Conservation (phyloP, 208 protist genomes). For the Angomonas ambiguus region DNA sequence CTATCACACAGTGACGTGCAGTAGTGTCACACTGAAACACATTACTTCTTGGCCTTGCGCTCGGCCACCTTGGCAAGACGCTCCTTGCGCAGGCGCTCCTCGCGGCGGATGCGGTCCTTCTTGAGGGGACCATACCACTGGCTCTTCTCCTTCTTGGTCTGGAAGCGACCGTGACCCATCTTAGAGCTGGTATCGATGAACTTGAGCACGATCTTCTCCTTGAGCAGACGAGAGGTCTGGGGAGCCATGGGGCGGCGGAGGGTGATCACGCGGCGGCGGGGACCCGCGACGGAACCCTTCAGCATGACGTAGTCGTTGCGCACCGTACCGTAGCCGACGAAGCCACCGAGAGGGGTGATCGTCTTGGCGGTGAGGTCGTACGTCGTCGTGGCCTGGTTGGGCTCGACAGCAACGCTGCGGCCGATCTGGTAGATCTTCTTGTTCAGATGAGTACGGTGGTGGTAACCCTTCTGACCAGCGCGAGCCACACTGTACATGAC, state of each 20-base stretch:
- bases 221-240: conserved; percentile 76
- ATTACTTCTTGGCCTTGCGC: conserved; percentile 50
- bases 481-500: conserved; percentile 97
- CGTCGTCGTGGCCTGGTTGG: conserved; percentile 92
- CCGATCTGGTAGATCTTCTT: conserved; percentile 99
- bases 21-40: conserved; percentile 60
- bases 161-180: conserved; percentile 99
- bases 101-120: conserved; percentile 86
- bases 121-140: conserved; percentile 96
- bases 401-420: conserved; percentile 66
- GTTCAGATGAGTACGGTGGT: conserved; percentile 99
- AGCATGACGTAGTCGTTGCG: conserved; percentile 98
- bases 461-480: conserved; percentile 99
- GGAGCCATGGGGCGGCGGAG: conserved; percentile 96
- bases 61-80: conserved; percentile 70
- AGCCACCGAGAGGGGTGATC: conserved; percentile 99
- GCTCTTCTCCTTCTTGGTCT: conserved; percentile 97
- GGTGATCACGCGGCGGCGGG: conserved; percentile 97
- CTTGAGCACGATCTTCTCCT: conserved; percentile 95
- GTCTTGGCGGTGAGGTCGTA: conserved; percentile 98
- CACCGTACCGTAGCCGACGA: conserved; percentile 98
- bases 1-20: not conserved
- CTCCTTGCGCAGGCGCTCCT: conserved; percentile 83
- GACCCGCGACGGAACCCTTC: conserved; percentile 94
- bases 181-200: conserved; percentile 99